Conservation (phyloP, 2,329 filamentous ascomycete species). For the Daldinia sp. region DNA sequence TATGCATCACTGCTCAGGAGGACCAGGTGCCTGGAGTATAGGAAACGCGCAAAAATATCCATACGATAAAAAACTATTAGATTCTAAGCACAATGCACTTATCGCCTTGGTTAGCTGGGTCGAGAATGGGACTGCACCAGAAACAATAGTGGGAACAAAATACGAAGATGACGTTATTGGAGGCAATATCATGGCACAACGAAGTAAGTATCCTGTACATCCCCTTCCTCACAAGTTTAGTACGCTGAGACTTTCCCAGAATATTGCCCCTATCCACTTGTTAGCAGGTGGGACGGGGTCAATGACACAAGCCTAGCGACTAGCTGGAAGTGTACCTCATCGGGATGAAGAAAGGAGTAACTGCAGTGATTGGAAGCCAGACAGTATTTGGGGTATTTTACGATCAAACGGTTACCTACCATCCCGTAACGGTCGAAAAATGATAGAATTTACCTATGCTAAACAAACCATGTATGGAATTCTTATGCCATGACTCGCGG, state of each 20-base stretch:
- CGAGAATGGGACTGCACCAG: neutral
- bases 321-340: neutral
- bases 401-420: no score
- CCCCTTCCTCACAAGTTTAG: no score
- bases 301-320: neutral
- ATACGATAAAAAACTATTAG: neutral
- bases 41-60: slow-evolving; percentile 3
- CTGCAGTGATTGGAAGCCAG: neutral
- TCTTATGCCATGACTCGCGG: neutral
- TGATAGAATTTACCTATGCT: no score
- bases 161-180: neutral
- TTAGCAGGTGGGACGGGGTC: neutral
- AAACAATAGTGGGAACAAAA: neutral
- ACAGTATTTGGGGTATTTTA: neutral
- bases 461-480: neutral
- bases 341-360: neutral
- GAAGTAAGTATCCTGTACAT: neutral
- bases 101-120: slow-evolving; percentile 1
- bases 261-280: neutral
- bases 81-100: slow-evolving; percentile 2
- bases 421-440: no score
- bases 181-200: neutral
- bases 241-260: neutral
- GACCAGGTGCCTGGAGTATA: neutral
- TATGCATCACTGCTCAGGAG: slow-evolving; percentile 1